Percentiles rank a stretch among this genome's conserved stretches.
Evolutionary conservation across 2,329 filamentous ascomycete genomes (phyloP).

Genomic region (Neoarthrinium moseri): DNA sequence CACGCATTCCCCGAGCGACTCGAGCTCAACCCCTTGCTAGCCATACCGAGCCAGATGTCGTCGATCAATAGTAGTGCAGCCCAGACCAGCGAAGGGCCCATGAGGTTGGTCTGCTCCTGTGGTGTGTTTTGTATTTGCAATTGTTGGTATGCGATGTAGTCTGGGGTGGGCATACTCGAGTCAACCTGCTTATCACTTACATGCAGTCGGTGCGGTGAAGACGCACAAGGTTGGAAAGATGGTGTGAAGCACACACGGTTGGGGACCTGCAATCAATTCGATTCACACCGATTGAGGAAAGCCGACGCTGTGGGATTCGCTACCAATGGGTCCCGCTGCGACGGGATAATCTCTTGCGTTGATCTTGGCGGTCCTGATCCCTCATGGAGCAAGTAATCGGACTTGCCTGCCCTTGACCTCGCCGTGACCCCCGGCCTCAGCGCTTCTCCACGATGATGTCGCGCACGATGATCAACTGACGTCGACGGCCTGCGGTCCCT

Average conservation of each 20-base stretch:
- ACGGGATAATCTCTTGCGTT: background rate
- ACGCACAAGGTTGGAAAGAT: background rate
- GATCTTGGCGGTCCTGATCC: background rate
- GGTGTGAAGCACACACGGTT: slow-evolving; percentile 7
- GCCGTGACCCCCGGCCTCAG: too few species aligned
- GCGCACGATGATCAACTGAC: too few species aligned
- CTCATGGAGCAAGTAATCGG: background rate
- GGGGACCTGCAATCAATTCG: too few species aligned
- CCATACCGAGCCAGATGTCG: background rate
- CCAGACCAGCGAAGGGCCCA: too few species aligned
- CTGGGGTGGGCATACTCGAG: background rate
- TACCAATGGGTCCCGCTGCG: background rate
- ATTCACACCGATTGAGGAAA: slow-evolving; percentile 5
- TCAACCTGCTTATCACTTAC: background rate
- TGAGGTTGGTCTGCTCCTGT: background rate
- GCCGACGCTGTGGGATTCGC: slow-evolving; percentile 1
- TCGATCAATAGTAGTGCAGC: background rate
- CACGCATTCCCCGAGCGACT: background rate
- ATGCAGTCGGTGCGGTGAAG: background rate
- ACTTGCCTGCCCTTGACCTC: too few species aligned
- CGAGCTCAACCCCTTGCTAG: background rate
- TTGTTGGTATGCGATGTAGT: background rate
- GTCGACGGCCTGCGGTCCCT: too few species aligned
- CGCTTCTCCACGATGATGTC: slow-evolving; percentile 3
- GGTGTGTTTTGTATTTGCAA: background rate